These are phyloP conservation scores for Pseudomonodictys pantanalensis DNA, from an alignment of 495 filamentous ascomycete genomes.

Conservation along the genomic window DNA sequence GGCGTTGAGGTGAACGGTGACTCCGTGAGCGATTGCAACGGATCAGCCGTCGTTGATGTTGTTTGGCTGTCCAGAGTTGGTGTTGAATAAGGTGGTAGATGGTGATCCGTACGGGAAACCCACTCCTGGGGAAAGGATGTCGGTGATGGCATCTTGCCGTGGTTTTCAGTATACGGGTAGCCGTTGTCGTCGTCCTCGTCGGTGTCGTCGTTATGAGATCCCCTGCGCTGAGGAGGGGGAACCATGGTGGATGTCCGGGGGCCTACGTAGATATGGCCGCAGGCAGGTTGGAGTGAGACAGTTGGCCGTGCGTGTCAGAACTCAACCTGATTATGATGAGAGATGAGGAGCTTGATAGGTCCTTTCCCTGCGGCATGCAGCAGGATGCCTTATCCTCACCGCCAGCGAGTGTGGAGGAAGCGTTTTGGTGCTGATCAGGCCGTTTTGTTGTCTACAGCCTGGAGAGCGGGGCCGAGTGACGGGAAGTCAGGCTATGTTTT, in stretches of 20 bases:
- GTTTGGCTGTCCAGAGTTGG: no score
- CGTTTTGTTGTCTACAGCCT: constrained; percentile 1
- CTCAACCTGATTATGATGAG: not conserved
- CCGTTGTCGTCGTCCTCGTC: not conserved
- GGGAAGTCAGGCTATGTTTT: constrained; percentile 4
- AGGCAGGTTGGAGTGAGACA: not conserved
- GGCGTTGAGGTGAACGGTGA: no score
- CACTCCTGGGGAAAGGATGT: no score
- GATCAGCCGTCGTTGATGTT: no score
- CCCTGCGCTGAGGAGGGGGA: not conserved
- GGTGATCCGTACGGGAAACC: no score
- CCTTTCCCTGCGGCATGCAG: not conserved
- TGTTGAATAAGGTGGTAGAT: no score
- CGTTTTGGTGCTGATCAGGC: constrained; percentile 16
- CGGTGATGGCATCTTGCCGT: no score
- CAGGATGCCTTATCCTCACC: not conserved
- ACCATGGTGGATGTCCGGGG: not conserved
- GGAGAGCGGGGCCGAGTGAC: constrained; percentile 10
- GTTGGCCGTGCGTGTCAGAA: constrained; percentile 5
- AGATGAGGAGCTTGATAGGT: constrained; percentile 1
- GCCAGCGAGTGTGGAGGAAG: constrained; percentile 7
- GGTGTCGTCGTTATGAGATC: not conserved
- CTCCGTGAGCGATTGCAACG: no score
- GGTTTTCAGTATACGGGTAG: no score
- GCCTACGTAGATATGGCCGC: constrained; percentile 1